Evolutionary conservation across 2,329 filamentous ascomycete genomes (phyloP).

Genomic region (Purpureocillium lavendulum): DNA sequence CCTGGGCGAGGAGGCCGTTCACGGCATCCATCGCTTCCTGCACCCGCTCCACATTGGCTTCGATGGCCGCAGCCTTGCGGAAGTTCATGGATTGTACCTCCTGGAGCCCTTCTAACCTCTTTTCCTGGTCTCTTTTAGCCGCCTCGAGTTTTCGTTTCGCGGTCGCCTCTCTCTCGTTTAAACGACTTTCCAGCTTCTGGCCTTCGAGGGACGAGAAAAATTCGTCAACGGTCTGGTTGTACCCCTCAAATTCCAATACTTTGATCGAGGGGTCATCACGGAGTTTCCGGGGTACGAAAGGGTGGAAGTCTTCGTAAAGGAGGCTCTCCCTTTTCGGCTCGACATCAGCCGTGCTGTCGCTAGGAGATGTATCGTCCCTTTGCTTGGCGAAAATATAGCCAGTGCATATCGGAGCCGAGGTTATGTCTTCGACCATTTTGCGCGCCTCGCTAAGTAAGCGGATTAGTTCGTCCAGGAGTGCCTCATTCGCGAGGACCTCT

Average conservation of each 20-base stretch:
- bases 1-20: conserved; percentile 82
- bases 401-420: conserved; percentile 53
- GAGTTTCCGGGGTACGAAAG: conserved; percentile 78
- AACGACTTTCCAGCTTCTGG: conserved; percentile 76
- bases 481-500: conserved; percentile 60
- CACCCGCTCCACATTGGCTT: conserved; percentile 83
- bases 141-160: conserved; percentile 80
- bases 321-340: conserved; percentile 37
- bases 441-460: conserved; percentile 62
- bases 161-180: conserved; percentile 72
- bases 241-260: conserved; percentile 71
- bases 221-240: conserved; percentile 90
- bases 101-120: conserved; percentile 76
- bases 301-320: conserved; percentile 92
- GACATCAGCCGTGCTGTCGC: conserved; percentile 21
- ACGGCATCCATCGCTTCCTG: conserved; percentile 90
- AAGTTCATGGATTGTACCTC: conserved; percentile 74
- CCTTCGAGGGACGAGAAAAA: conserved; percentile 97
- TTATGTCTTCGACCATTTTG: conserved; percentile 60
- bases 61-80: conserved; percentile 81
- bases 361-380: conserved; percentile 17
- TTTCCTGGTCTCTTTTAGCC: conserved; percentile 75
- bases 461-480: conserved; percentile 58
- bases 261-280: conserved; percentile 55
- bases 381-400: conserved; percentile 85